Base-by-base conservation (phyloP, 768 basidiomycete species). In the Calocybe cyanea region DNA sequence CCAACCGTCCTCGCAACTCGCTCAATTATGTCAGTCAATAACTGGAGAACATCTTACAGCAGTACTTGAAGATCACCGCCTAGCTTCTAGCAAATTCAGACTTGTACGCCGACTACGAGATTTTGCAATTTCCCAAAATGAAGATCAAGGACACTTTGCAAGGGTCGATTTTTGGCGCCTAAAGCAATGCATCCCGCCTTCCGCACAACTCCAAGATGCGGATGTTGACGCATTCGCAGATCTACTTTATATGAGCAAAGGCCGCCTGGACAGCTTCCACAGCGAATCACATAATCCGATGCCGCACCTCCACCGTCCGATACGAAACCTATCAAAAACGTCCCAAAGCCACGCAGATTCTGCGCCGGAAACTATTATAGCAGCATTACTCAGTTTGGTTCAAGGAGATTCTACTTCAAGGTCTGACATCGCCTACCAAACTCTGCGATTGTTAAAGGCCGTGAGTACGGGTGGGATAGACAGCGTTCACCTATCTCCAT, bases 151-250 rank as follows among this genome's bases (percentile, higher is more conserved):
- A 6, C 68, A 70, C 21, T 88, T 87, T 45, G 67, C 77, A 0
- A 65, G 67, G 42, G 68, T 68, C 7, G 81, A 85, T 52, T 92
- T 94, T 61, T 96, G 92, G 92, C 76, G 81, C 31, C 66, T 95
- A 58, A 92, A 91, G 58, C 80, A 81, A 18, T 84, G 77, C 56
- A 84, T 93, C 34, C 88, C 88, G 4, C 43, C 71, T 1, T 51
- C 56, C 4, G 63, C 69, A 1, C 65, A 73, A 21, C 65, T 91
- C n/a, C 77, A 79, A 38, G 74, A 75, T 30, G 80, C 80, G 25
- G 88, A 92, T 57, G 69, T 85, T 14, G 70, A 82, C 41, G 86
- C 86, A 1, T 93, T 92, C 54, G 76, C 83, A 13, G 71, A 75
- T 7, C 67, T 92, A 10, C 67, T 93, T 9, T 66, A 77, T 28